Conservation (phyloP, 1,284 basidiomycete genomes). For the Trichosporon sp. region DNA sequence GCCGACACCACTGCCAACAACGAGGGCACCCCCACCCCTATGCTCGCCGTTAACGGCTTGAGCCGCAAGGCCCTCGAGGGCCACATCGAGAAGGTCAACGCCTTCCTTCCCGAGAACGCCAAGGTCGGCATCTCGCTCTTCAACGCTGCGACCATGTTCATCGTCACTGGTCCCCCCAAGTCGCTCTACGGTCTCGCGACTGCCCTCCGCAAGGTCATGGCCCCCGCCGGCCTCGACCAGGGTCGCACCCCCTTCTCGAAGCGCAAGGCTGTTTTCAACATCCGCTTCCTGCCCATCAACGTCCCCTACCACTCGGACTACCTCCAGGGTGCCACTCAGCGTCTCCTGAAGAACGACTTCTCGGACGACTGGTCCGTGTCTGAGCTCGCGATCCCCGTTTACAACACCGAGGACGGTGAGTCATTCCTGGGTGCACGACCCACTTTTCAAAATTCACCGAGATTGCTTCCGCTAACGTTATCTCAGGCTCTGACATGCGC, state of each 20-base stretch:
- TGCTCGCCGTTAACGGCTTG: slow-evolving; percentile 86
- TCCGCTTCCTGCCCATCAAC: slow-evolving; percentile 87
- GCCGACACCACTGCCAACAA: slow-evolving; percentile 85
- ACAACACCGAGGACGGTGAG: slow-evolving; percentile 84
- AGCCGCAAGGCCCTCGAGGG: slow-evolving; percentile 69
- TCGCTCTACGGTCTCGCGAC: slow-evolving; percentile 92
- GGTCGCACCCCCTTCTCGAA: slow-evolving; percentile 91
- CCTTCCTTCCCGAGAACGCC: slow-evolving; percentile 71
- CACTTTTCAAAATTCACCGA: slow-evolving; percentile 22
- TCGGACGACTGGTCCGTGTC: slow-evolving; percentile 73
- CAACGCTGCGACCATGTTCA: slow-evolving; percentile 86
- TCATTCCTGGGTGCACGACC: background rate
- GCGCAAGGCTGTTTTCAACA: slow-evolving; percentile 87
- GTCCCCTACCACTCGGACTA: slow-evolving; percentile 94
- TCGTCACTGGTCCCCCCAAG: slow-evolving; percentile 87
- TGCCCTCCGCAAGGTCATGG: slow-evolving; percentile 81
- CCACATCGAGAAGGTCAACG: slow-evolving; percentile 84
- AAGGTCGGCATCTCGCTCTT: slow-evolving; percentile 80
- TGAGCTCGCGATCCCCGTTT: slow-evolving; percentile 79
- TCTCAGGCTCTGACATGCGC: slow-evolving; percentile 75
- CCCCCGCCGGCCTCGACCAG: slow-evolving; percentile 82
- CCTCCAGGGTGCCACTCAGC: slow-evolving; percentile 70
- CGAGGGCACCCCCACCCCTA: slow-evolving; percentile 88
- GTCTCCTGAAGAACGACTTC: slow-evolving; percentile 69
- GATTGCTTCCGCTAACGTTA: slow-evolving; percentile 22